Base-by-base conservation (phyloP, 495 filamentous ascomycete genomes). In the Penicillium soppii region DNA sequence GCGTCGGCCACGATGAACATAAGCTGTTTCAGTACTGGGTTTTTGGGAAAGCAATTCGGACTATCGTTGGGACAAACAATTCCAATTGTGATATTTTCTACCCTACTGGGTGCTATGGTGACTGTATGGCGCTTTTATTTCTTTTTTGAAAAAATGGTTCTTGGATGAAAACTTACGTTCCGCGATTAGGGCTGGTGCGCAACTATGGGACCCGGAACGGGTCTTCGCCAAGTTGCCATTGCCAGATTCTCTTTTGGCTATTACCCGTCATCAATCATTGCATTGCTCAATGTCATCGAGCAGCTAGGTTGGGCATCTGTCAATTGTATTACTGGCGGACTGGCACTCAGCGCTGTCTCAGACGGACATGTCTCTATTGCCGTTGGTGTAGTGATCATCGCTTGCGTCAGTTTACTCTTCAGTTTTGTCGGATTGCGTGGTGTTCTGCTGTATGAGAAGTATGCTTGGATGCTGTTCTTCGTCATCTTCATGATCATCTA, bases 141-240 rank as follows among this genome's bases (percentile, higher is more conserved):
- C 20, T 56, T 40, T 22, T 23, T 5, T 19, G 16, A 29, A 29
- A 29, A 29, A 29, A n/a, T 33, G 13, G 5, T 35, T n/a, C 13
- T 22, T 42, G 44, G 3, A 25, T 2, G 26, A 39, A 47, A 15
- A 52, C 48, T 52, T 8, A 48, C 30, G 47, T 29, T 15, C 26
- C 13, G 19, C 25, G 16, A 38, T 32, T 56, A 66, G 62, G 59
- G 62, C 22, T 68, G 56, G 54, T 79, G 72, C 40, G 67, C 67
- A 15, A 65, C 61, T 7, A 65, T 97, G 90, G 23, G 85, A 73
- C 91, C 92, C 87, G 61, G 87, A 85, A 46, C 86, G 81, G 22
- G 92, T 83, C 63, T 92, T 81, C 32, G 92, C 85, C 48, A 97
- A 65, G 66, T 97, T 84, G 22, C 88, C 86, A 69, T 97, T 87